Base-by-base conservation (phyloP, 2,329 filamentous ascomycete genomes). In the Xylariaceae sp. region DNA sequence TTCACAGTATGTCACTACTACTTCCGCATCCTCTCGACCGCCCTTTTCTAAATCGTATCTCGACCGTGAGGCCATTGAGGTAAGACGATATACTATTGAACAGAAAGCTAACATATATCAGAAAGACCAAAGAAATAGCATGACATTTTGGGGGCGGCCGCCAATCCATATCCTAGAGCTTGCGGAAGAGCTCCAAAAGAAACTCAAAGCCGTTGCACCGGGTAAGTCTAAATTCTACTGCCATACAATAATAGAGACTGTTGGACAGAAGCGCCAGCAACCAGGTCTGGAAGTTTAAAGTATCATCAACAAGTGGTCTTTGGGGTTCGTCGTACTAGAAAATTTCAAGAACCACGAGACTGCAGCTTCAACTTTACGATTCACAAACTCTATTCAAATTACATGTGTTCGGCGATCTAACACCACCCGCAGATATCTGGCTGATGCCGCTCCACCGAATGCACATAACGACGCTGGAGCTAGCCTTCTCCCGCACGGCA, bases 91-190 rank as follows among this genome's bases (percentile, higher is more conserved):
- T n/a, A n/a, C 40, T 9, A 2, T 12, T 7, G n/a, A 18, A 48
- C 14, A 9, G 45, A 20, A 44, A 50, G 21, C 40, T 62, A 43
- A 62, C 44, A 44, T 14, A 14, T 37, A 56, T 10, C 16, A 62
- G 60, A 72, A 79, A 49, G 93, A 98, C 70, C 83, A 85, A 42
- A 81, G 93, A 41, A 82, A 96, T 67, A 96, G 93, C 70, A 79
- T 97, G 10, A 90, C 92, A 0, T 87, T 97, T 69, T 97, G 92
- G 91, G 91, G 90, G 2, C 81, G 93, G 6, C 93, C 93, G 16
- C 89, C 93, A 0, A 75, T 84, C 44, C 85, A 88, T 63, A 79
- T 97, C 18, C 79, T 88, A 44, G 75, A 81, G 19, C 75, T 98
- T 56, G 85, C 93, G 2, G 74, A 77, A 2, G 81, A 82, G 54